Conservation (phyloP, 2,329 filamentous ascomycete species). For the Fusarium humuli region DNA sequence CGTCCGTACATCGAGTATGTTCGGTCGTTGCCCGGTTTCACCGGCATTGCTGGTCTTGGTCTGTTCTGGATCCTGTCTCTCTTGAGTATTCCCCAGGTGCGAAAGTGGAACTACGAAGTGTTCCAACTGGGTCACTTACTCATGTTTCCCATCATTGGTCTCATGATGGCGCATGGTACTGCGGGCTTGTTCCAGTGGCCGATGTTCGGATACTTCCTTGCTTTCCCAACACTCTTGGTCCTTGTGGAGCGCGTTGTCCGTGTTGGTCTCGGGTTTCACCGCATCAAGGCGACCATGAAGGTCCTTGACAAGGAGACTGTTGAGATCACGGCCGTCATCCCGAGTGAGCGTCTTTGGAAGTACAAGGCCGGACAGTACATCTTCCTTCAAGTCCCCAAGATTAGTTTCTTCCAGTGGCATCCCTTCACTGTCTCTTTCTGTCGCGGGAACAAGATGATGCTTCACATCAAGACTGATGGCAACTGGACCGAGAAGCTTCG, state of each 20-base stretch:
- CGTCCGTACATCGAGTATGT: slow-evolving; percentile 61
- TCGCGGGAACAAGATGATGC: slow-evolving; percentile 61
- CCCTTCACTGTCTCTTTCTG: slow-evolving; percentile 70
- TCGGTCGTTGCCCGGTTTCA: slow-evolving; percentile 61
- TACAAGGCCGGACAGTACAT: slow-evolving; percentile 70
- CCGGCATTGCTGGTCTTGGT: slow-evolving; percentile 60
- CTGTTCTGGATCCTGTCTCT: slow-evolving; percentile 62
- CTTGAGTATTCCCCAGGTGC: slow-evolving; percentile 62
- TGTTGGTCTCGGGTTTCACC: slow-evolving; percentile 59
- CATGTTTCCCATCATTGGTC: slow-evolving; percentile 68
- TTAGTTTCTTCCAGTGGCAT: slow-evolving; percentile 69
- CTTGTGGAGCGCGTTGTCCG: slow-evolving; percentile 61
- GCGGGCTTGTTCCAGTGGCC: slow-evolving; percentile 63
- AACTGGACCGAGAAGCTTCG: slow-evolving; percentile 65
- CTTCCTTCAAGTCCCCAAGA: slow-evolving; percentile 64
- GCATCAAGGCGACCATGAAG: slow-evolving; percentile 60
- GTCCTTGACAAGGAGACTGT: slow-evolving; percentile 66
- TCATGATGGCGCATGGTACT: slow-evolving; percentile 67
- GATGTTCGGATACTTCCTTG: slow-evolving; percentile 68
- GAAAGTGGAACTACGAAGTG: slow-evolving; percentile 65
- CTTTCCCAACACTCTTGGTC: slow-evolving; percentile 64
- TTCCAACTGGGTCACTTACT: slow-evolving; percentile 69
- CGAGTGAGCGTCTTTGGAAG: slow-evolving; percentile 60
- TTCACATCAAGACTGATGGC: slow-evolving; percentile 70
- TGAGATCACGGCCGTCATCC: slow-evolving; percentile 61